These are phyloP conservation scores for Colletotrichum tropicicola DNA, from an alignment of 2,329 filamentous ascomycete genomes.

Conservation along the genomic window DNA sequence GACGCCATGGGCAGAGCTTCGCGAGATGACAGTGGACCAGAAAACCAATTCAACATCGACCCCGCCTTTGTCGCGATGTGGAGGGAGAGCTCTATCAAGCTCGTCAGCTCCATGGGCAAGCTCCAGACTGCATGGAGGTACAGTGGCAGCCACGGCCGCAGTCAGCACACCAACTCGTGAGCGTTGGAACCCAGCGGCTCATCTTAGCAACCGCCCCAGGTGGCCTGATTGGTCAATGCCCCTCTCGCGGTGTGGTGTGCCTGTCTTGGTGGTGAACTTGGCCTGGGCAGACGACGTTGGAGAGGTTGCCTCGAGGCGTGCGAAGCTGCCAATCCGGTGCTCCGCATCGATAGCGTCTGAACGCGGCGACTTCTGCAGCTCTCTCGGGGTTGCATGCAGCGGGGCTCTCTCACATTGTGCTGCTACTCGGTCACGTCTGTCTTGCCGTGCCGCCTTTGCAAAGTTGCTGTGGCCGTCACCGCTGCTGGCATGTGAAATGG, in stretches of 20 bases:
- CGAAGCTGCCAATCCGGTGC: conserved; percentile 10
- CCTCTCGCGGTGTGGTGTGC: conserved; percentile 11
- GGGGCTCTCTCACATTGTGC: neutral
- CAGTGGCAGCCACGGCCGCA: neutral
- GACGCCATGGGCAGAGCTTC: neutral
- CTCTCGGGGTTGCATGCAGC: conserved; percentile 6
- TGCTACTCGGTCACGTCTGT: neutral
- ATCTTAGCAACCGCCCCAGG: conserved; percentile 11
- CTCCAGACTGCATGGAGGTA: neutral
- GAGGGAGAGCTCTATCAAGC: neutral
- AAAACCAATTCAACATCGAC: neutral
- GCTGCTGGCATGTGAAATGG: neutral
- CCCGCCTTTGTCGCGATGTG: neutral
- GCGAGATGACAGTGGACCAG: neutral
- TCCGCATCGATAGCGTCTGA: conserved; percentile 18
- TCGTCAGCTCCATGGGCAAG: neutral
- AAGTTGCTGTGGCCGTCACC: neutral
- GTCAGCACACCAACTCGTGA: conserved; percentile 22
- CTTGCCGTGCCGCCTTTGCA: neutral
- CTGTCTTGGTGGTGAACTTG: neutral
- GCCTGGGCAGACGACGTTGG: neutral
- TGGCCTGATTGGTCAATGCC: conserved; percentile 7
- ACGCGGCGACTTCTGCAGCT: neutral
- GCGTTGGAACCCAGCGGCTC: conserved; percentile 6
- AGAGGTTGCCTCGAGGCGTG: neutral